These are phyloP conservation scores for Tuber melanosporum DNA, from an alignment of 495 filamentous ascomycete species.

Conservation along the genomic window DNA sequence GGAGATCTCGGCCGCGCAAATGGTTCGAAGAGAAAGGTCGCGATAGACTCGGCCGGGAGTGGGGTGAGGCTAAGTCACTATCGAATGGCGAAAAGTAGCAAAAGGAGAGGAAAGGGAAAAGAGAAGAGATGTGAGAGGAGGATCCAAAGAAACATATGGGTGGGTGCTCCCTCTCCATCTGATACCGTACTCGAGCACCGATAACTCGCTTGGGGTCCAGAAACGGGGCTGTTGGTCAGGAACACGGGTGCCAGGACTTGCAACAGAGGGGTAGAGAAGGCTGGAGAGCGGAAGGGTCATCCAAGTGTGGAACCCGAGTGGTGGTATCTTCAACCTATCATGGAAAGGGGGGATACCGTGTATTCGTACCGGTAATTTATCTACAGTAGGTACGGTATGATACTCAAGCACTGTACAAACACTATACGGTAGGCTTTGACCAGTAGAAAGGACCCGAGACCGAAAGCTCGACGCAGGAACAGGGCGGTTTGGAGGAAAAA, in stretches of 20 bases:
- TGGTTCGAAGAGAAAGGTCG: not conserved
- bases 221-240: not conserved
- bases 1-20: conserved; percentile 27
- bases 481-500: not conserved
- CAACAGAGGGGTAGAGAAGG: not conserved
- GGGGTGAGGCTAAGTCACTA: not conserved
- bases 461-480: not conserved
- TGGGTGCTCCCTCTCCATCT: not conserved
- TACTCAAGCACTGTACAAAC: not conserved
- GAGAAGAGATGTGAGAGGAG: not conserved
- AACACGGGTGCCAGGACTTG: not conserved
- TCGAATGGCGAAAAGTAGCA: conserved; percentile 1
- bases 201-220: not conserved
- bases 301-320: not conserved
- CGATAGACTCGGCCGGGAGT: not conserved
- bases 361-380: not conserved
- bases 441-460: not conserved
- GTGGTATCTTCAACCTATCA: not conserved
- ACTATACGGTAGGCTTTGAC: not conserved
- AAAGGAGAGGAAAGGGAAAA: not conserved
- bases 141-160: conserved; percentile 2
- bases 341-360: not conserved
- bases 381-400: not conserved
- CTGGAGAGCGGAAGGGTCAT: not conserved
- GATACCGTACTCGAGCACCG: not conserved